Conservation (phyloP, 176 grass and related monocot genomes). For the Zea mays region Zm-B73-REFERENCE-NAM-5.0 NC_050099.1:220195001-220195500, state of each 20-base stretch:
- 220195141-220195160: constrained; percentile 12
- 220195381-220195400: constrained; percentile 14
- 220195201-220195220: not conserved
- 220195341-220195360: not conserved
- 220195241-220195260: not conserved
- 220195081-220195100: constrained; percentile 49
- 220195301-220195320: constrained; percentile 19
- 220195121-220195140: constrained; percentile 3
- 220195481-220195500: not conserved
- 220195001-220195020: constrained; percentile 21
- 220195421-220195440: not conserved
- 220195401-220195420: constrained; percentile 10
- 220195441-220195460: not conserved
- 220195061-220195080: constrained; percentile 18
- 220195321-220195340: not conserved
- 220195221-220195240: constrained; percentile 15
- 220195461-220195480: constrained; percentile 4
- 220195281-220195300: constrained; percentile 15
- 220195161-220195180: constrained; percentile 31
- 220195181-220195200: constrained; percentile 1
- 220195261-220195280: constrained; percentile 12
- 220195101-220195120: constrained; percentile 13
- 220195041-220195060: constrained; percentile 30
- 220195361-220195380: not conserved
- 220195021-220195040: constrained; percentile 24